Percentiles rank a stretch among this genome's conserved stretches.
Evolutionary conservation across 2,329 filamentous ascomycete species (phyloP).

Genomic region (Xylariaceae sp.): DNA sequence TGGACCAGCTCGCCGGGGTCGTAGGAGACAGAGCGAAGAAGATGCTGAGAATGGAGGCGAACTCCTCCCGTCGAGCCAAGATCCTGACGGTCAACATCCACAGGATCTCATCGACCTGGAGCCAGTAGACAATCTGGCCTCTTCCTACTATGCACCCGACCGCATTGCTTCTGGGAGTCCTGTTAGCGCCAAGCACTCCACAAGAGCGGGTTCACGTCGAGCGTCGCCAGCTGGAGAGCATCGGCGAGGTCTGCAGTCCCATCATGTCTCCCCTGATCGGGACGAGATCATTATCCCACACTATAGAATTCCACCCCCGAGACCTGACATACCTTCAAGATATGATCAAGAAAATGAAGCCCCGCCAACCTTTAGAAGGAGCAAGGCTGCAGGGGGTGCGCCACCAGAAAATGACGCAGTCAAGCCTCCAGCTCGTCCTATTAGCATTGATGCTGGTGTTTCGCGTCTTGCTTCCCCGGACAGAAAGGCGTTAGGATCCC

Average conservation of each 20-base stretch:
- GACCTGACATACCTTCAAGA: slow-evolving; percentile 63
- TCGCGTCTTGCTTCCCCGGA: slow-evolving; percentile 56
- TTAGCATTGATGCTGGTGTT: slow-evolving; percentile 51
- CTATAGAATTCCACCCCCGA: slow-evolving; percentile 63
- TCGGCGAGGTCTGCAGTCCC: slow-evolving; percentile 36
- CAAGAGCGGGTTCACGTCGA: slow-evolving; percentile 50
- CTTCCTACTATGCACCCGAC: slow-evolving; percentile 55
- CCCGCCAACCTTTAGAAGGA: slow-evolving; percentile 69
- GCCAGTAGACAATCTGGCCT: slow-evolving; percentile 43
- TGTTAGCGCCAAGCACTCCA: slow-evolving; percentile 54
- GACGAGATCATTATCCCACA: slow-evolving; percentile 54
- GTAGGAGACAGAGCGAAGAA: slow-evolving; percentile 71
- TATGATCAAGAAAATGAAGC: slow-evolving; percentile 87
- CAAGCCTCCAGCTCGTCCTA: slow-evolving; percentile 58
- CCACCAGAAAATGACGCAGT: slow-evolving; percentile 61
- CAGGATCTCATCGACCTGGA: slow-evolving; percentile 46
- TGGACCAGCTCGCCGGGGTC: slow-evolving; percentile 77
- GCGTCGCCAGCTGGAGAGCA: slow-evolving; percentile 44
- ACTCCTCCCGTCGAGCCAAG: slow-evolving; percentile 46
- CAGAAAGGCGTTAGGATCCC: slow-evolving; percentile 58
- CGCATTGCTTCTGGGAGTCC: slow-evolving; percentile 65
- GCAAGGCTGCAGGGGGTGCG: slow-evolving; percentile 61
- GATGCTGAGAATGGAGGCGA: slow-evolving; percentile 59
- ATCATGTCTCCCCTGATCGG: slow-evolving; percentile 41
- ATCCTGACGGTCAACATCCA: slow-evolving; percentile 49